Evolutionary conservation across 2,329 filamentous ascomycete genomes (phyloP), one percentile per base, ranked within the genome.

Genomic region (Neopestalotiopsis sp.): DNA sequence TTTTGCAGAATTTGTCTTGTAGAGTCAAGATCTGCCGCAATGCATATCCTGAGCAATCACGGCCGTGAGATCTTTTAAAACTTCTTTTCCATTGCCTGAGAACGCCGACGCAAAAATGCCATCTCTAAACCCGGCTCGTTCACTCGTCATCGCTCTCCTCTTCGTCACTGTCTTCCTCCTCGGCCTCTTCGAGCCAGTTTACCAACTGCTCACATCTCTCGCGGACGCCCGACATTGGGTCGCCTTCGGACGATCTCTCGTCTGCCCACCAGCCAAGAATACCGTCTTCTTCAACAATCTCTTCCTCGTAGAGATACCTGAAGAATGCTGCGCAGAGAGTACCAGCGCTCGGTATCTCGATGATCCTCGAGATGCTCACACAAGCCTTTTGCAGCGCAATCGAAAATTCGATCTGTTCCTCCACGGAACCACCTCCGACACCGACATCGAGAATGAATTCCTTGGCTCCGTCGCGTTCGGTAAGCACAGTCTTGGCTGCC

Each of bases 241-340:
- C 91, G 14, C 85, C 90, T 67, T 90, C 90, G 30, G 82, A 87
- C 5, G 92, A 91, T 75, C 90, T 80, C 62, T 87, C 86, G 78
- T 97, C 92, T 24, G 85, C 88, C 95, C 95, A 98, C 96, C 96
- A 99, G 62, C 88, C 87, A 75, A 95, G 83, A 73, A 97, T 93
- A 0, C 92, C 94, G 57, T 98, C 95, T 76, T 97, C 94, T 78
- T 97, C 94, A 1, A 98, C 82, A 17, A 97, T 87, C 73, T 98
- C 96, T 63, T 92, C 81, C 73, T 92, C 90, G 78, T 97, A 97
- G 65, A 98, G 85, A 79, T 94, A 93, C 82, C 97, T 96, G 73
- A 94, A 88, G 74, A 94, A 84, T 53, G 91, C 93, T 3, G 95
- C 87, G 42, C 98, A 86, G 10, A 98, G 87, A 81, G 76, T 91